These are phyloP conservation scores for Alternaria alternata DNA, from an alignment of 2,329 filamentous ascomycete species.

Conservation along the genomic window DNA sequence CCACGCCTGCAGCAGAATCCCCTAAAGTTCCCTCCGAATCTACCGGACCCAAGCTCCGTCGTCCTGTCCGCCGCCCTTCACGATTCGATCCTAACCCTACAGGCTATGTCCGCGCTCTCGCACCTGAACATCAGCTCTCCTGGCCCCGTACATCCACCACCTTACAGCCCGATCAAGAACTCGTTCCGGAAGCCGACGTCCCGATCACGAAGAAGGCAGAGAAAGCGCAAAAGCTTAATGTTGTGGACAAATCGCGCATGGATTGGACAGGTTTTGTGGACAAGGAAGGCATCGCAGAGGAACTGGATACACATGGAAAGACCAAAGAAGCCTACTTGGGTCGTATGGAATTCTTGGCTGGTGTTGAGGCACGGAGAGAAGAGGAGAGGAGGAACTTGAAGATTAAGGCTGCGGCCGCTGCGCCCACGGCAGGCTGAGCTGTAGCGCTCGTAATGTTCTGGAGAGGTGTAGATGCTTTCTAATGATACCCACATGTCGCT, in stretches of 20 bases:
- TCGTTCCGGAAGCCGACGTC: constrained; percentile 24
- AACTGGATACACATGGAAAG: constrained; percentile 67
- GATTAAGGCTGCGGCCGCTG: constrained; percentile 50
- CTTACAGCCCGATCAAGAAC: constrained; percentile 18
- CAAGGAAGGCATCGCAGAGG: constrained; percentile 66
- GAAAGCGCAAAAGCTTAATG: constrained; percentile 68
- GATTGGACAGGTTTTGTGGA: constrained; percentile 73
- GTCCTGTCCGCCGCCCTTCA: constrained; percentile 54
- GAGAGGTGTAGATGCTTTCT: background rate
- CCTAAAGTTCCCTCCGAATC: constrained; percentile 11
- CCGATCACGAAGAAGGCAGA: constrained; percentile 33
- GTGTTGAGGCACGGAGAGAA: constrained; percentile 64
- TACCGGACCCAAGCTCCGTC: constrained; percentile 32
- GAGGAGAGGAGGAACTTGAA: constrained; percentile 59
- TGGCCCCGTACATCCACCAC: constrained; percentile 44
- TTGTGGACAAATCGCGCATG: constrained; percentile 70
- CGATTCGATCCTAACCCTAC: constrained; percentile 62
- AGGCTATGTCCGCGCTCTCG: constrained; percentile 56
- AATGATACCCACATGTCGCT: constrained; percentile 19
- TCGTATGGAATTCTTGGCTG: constrained; percentile 69
- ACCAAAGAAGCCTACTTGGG: constrained; percentile 69
- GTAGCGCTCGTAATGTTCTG: background rate
- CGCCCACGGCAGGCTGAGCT: constrained; percentile 6
- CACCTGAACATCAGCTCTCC: constrained; percentile 54
- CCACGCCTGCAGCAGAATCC: constrained; percentile 4